phyloP scores from a whole-genome alignment of 371 early-diverging fungal genomes.

The Zancudomyces culisetae region DNA sequence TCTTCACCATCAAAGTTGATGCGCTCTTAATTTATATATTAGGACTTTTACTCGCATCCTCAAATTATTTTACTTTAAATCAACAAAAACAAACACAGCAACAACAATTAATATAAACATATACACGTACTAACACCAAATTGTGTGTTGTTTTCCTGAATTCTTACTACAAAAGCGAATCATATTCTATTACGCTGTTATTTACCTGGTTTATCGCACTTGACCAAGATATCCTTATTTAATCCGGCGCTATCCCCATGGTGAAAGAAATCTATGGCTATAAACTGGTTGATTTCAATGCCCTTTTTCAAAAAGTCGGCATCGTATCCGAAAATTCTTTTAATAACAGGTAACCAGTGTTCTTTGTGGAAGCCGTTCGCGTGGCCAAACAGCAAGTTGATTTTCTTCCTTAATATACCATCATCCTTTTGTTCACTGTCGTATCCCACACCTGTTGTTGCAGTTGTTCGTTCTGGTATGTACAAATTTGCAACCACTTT shows the following conservation, averaged over 20 bases:
- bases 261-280: not conserved
- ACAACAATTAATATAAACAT: no score
- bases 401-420: not conserved
- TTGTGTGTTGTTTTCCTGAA: no score
- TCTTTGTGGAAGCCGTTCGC: constrained; percentile 26
- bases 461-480: not conserved
- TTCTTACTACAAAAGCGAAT: no score
- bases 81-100: no score
- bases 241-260: constrained; percentile 3
- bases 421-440: no score
- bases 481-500: not conserved
- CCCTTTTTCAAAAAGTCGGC: not conserved
- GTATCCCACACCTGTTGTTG: not conserved
- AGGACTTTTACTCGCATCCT: no score
- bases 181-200: not conserved
- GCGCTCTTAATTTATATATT: no score
- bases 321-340: not conserved
- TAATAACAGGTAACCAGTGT: constrained; percentile 18
- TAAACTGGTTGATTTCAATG: not conserved
- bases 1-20: no score
- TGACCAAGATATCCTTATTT: not conserved
- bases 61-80: no score
- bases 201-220: not conserved
- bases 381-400: constrained; percentile 15
- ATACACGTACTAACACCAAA: no score